Conservation (phyloP, 2,329 filamentous ascomycete species). For the Ustilaginoidea virens region DNA sequence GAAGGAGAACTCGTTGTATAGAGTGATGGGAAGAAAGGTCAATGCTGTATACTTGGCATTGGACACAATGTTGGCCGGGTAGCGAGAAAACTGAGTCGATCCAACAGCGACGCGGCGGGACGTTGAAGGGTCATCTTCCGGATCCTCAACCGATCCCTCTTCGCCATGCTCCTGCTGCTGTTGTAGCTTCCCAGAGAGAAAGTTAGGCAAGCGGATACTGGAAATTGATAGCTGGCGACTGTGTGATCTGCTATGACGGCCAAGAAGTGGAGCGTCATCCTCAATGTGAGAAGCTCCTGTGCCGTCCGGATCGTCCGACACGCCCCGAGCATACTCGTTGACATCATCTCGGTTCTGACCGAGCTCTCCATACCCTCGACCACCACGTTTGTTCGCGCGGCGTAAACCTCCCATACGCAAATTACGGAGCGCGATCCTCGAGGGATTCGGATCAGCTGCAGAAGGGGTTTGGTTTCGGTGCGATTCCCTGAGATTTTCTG, state of each 20-base stretch:
- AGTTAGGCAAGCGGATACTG: constrained; percentile 48
- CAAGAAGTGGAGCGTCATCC: constrained; percentile 55
- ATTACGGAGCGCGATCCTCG: constrained; percentile 55
- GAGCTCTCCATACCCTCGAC: constrained; percentile 43
- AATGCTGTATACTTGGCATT: constrained; percentile 96
- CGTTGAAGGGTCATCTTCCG: constrained; percentile 48
- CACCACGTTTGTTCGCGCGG: constrained; percentile 36
- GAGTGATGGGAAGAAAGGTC: constrained; percentile 82
- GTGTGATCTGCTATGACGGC: constrained; percentile 18
- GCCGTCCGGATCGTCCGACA: constrained; percentile 48
- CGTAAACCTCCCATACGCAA: constrained; percentile 51
- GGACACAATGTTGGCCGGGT: constrained; percentile 81
- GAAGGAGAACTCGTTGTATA: constrained; percentile 99
- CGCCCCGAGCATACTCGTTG: constrained; percentile 50
- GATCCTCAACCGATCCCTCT: constrained; percentile 31
- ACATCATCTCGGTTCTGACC: constrained; percentile 38
- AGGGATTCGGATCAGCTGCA: constrained; percentile 33
- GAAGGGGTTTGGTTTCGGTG: constrained; percentile 12
- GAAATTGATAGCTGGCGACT: constrained; percentile 23
- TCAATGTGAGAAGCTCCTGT: constrained; percentile 52
- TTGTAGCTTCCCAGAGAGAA: constrained; percentile 33
- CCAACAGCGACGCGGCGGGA: constrained; percentile 67
- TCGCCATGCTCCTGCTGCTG: constrained; percentile 16
- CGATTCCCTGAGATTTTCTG: constrained; percentile 17
- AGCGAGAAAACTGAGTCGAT: constrained; percentile 54